Evolutionary conservation across 106 monocot genomes (phyloP).

Genomic region (Apostasia shenzhenica): DNA sequence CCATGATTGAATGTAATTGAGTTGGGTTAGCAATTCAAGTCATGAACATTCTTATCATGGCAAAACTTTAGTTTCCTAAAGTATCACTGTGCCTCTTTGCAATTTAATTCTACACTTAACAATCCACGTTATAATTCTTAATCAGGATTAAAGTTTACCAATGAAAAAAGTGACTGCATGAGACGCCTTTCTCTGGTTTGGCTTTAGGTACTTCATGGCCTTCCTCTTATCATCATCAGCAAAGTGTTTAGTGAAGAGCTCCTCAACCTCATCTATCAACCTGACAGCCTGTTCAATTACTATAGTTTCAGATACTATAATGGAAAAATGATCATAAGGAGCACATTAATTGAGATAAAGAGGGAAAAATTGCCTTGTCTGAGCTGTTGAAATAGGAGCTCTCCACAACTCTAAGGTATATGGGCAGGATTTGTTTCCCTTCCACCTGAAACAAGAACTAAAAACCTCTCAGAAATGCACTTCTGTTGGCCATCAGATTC

Average conservation of each 20-base stretch:
- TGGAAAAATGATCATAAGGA: background rate
- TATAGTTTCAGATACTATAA: background rate
- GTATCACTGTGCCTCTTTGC: too few relatives aligned
- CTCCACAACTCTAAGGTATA: constrained; percentile 87
- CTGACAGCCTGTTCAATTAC: constrained; percentile 44
- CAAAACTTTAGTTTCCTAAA: too few relatives aligned
- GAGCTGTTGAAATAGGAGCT: constrained; percentile 97
- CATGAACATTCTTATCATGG: too few relatives aligned
- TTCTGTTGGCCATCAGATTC: background rate
- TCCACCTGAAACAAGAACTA: constrained; percentile 42
- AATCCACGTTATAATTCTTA: background rate
- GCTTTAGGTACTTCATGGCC: constrained; percentile 94
- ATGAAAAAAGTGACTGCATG: constrained; percentile 88
- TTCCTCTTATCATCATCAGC: constrained; percentile 62
- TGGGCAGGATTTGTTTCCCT: constrained; percentile 60
- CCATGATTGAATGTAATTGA: too few relatives aligned
- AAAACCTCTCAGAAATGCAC: background rate
- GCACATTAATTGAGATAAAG: background rate
- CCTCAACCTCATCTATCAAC: constrained; percentile 81
- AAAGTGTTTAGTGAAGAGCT: constrained; percentile 73
- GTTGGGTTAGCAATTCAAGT: too few relatives aligned
- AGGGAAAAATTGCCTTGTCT: constrained; percentile 43
- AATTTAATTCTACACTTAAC: too few relatives aligned
- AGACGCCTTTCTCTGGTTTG: constrained; percentile 63
- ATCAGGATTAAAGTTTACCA: constrained; percentile 24